These are phyloP conservation scores for Ophidiomyces ophidiicola DNA, from an alignment of 2,329 filamentous ascomycete species.

Conservation along the genomic window DNA sequence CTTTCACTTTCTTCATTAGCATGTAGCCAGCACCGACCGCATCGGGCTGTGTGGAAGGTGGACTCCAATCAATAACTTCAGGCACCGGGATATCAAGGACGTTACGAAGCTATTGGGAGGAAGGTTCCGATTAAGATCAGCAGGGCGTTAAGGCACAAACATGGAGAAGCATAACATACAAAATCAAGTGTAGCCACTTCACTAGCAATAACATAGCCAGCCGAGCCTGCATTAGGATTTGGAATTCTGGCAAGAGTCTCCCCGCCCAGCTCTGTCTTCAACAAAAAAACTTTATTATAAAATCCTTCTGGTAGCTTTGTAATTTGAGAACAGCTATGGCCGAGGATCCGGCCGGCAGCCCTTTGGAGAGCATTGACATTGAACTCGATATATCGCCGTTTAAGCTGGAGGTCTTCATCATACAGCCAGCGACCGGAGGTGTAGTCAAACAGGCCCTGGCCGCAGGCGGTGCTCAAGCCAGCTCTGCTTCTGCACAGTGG, in stretches of 20 bases:
- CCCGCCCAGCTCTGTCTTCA: slow-evolving; percentile 15
- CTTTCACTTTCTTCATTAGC: slow-evolving; percentile 17
- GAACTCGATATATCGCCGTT: slow-evolving; percentile 23
- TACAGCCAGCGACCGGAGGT: slow-evolving; percentile 25
- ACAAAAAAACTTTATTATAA: slow-evolving; percentile 21
- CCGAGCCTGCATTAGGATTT: slow-evolving; percentile 14
- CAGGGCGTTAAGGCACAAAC: neutral
- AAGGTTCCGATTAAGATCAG: neutral
- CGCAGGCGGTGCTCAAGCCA: too few species aligned
- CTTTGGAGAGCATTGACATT: slow-evolving; percentile 24
- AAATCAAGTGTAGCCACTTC: slow-evolving; percentile 20
- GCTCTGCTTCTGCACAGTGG: too few species aligned
- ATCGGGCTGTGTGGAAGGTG: slow-evolving; percentile 10
- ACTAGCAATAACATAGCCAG: slow-evolving; percentile 14
- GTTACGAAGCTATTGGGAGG: slow-evolving; percentile 16
- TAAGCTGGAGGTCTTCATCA: slow-evolving; percentile 24
- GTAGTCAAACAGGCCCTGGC: slow-evolving; percentile 19
- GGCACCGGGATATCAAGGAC: slow-evolving; percentile 18
- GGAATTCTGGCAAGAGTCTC: slow-evolving; percentile 15
- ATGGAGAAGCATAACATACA: slow-evolving; percentile 11
- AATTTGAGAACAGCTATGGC: slow-evolving; percentile 15
- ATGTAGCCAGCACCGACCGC: slow-evolving; percentile 19
- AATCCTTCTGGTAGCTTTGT: slow-evolving; percentile 23
- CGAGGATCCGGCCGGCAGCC: slow-evolving; percentile 19
- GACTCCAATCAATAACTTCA: slow-evolving; percentile 16